Percentiles rank a stretch among this genome's conserved stretches.
Conservation (phyloP, 768 basidiomycete species). For the Calocera cornea region DNA sequence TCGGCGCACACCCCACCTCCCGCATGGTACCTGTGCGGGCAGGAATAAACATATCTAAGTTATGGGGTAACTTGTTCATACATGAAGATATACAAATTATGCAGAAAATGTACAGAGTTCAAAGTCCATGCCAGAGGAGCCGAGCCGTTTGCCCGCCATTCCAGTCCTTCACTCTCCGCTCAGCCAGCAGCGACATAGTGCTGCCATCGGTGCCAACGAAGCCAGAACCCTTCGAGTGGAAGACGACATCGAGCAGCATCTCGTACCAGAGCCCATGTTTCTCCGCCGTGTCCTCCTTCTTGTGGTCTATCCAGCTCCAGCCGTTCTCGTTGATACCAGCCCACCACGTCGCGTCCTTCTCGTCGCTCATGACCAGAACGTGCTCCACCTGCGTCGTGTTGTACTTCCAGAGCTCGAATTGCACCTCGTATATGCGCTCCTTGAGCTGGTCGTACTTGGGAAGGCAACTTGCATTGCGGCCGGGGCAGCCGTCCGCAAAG, state of each 20-base stretch:
- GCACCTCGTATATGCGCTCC: constrained; percentile 43
- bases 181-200: constrained; percentile 56
- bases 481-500: constrained; percentile 34
- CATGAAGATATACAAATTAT: too few relatives aligned
- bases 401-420: constrained; percentile 30
- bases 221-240: constrained; percentile 54
- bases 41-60: too few relatives aligned
- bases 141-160: constrained; percentile 28
- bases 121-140: not conserved
- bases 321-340: constrained; percentile 35
- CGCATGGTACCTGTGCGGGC: too few relatives aligned
- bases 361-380: constrained; percentile 56
- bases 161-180: constrained; percentile 56
- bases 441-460: constrained; percentile 28
- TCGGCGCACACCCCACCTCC: too few relatives aligned
- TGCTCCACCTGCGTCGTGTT: constrained; percentile 28
- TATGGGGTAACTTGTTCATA: too few relatives aligned
- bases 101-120: too few relatives aligned
- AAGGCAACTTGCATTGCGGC: not conserved
- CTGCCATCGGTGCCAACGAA: constrained; percentile 61
- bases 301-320: constrained; percentile 42
- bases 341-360: constrained; percentile 46
- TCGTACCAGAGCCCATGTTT: constrained; percentile 13
- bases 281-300: constrained; percentile 30
- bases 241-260: constrained; percentile 42